Conservation (phyloP, 176 grass and related monocot species). For the Carex kokanica region DNA sequence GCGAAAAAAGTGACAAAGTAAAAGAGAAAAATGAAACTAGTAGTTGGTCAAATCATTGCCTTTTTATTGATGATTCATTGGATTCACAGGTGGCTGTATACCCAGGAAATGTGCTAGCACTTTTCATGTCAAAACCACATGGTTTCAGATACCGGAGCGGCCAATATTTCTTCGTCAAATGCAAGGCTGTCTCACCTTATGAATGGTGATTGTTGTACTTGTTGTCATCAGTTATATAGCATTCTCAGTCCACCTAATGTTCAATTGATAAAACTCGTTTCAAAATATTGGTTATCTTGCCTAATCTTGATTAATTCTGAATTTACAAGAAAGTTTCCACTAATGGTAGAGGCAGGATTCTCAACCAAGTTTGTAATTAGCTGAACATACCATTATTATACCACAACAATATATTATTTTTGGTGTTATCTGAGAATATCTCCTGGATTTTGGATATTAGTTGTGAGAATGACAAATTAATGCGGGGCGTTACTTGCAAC, state of each 20-base stretch:
- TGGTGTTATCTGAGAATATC: neutral
- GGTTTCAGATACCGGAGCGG: slow-evolving; percentile 84
- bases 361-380: neutral
- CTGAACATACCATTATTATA: neutral
- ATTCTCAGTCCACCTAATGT: neutral
- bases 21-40: neutral
- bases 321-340: neutral
- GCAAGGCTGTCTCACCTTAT: slow-evolving; percentile 71
- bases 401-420: neutral
- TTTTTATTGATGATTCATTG: neutral
- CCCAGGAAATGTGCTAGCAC: slow-evolving; percentile 75
- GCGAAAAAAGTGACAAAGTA: neutral
- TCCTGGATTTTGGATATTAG: neutral
- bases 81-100: slow-evolving; percentile 69
- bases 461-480: neutral
- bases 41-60: neutral
- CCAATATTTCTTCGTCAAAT: slow-evolving; percentile 91
- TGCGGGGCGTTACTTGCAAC: neutral
- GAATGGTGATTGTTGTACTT: slow-evolving; percentile 53
- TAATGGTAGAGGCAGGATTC: neutral
- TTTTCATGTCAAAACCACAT: slow-evolving; percentile 85
- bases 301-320: neutral
- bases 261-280: neutral
- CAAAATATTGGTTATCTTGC: neutral
- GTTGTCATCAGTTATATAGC: neutral